Evolutionary conservation across 1,284 basidiomycete genomes (phyloP).

Genomic region (Cryptococcus sp.): DNA sequence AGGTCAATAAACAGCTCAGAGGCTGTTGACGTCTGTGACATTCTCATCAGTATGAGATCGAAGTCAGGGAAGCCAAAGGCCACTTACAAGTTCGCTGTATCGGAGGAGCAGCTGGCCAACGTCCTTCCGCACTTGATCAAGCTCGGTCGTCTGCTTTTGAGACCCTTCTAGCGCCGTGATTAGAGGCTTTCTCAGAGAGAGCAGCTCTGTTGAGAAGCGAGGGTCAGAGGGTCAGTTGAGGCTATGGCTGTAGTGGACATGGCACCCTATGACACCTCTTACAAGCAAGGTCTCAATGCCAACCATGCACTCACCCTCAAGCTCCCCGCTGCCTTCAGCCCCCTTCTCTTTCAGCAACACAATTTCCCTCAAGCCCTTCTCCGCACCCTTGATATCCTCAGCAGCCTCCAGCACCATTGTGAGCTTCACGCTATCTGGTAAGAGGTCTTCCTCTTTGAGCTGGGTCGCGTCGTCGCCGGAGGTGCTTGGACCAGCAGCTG

Average conservation of each 20-base stretch:
- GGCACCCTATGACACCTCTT: neutral
- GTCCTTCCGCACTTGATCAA: conserved; percentile 23
- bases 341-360: conserved; percentile 28
- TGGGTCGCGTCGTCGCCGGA: conserved; percentile 1
- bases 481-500: neutral
- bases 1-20: conserved; percentile 44
- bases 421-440: conserved; percentile 30
- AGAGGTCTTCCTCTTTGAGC: conserved; percentile 19
- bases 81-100: conserved; percentile 40
- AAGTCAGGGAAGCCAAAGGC: neutral
- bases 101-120: conserved; percentile 27
- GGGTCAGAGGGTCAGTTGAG: neutral
- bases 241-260: neutral
- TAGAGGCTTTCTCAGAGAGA: conserved; percentile 25
- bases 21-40: conserved; percentile 32
- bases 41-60: neutral
- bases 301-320: conserved; percentile 33
- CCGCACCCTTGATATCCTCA: conserved; percentile 35
- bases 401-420: conserved; percentile 39
- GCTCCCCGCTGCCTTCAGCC: conserved; percentile 34
- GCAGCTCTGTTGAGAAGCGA: conserved; percentile 27
- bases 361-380: conserved; percentile 42
- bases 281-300: too few relatives aligned
- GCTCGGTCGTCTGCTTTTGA: conserved; percentile 7
- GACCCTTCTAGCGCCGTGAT: conserved; percentile 9